Evolutionary conservation across 495 filamentous ascomycete genomes (phyloP).

Genomic region (Trichodelitschia bisporula): DNA sequence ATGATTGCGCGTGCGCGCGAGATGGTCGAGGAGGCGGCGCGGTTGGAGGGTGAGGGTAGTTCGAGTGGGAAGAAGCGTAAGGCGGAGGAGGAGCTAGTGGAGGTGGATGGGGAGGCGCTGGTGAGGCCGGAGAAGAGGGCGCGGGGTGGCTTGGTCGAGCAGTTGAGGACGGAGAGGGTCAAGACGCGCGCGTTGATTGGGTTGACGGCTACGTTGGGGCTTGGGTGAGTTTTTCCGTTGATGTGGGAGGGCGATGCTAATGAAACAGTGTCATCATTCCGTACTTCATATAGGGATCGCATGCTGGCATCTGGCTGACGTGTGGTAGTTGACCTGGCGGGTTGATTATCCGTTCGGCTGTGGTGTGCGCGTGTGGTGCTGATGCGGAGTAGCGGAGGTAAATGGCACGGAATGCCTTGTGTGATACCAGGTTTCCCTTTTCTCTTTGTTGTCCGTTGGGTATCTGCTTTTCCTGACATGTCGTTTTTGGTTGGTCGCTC

Average conservation of each 20-base stretch:
- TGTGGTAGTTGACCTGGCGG: no score
- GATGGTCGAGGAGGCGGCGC: constrained; percentile 66
- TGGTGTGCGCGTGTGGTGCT: no score
- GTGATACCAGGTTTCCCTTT: no score
- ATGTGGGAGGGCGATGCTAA: background rate
- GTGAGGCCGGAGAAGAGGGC: constrained; percentile 42
- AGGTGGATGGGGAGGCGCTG: constrained; percentile 24
- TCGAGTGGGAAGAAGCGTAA: constrained; percentile 40
- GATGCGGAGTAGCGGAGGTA: no score
- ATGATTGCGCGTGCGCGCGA: constrained; percentile 71
- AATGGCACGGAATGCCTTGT: no score
- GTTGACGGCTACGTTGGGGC: constrained; percentile 55
- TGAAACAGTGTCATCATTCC: background rate
- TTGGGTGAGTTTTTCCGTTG: constrained; percentile 43
- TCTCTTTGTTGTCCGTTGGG: no score
- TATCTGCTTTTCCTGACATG: no score
- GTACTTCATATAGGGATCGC: background rate
- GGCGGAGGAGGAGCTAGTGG: constrained; percentile 31
- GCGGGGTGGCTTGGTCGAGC: constrained; percentile 44
- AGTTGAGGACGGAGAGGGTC: constrained; percentile 61
- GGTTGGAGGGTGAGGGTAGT: constrained; percentile 21
- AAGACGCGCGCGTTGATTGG: constrained; percentile 64
- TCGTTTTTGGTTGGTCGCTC: no score
- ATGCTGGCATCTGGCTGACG: no score
- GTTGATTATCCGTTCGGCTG: no score